Evolutionary conservation across 2,329 filamentous ascomycete genomes (phyloP), one percentile per base, ranked within the genome.

Genomic region (Fusarium abutilonis): DNA sequence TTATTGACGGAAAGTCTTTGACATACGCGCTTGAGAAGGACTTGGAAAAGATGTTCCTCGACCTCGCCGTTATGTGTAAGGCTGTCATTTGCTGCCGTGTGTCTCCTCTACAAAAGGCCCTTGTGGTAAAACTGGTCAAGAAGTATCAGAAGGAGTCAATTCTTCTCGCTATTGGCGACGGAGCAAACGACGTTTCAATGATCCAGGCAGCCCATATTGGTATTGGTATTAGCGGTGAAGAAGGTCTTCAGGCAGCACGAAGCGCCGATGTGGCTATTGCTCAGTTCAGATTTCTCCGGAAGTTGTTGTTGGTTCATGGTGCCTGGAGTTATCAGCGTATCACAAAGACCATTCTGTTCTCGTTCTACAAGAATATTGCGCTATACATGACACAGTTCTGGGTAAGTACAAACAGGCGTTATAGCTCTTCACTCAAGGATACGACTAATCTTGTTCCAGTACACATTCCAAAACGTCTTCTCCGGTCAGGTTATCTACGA

Each of bases 351-450:
- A 98, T 99, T 70, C 78, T 99, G 62, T 99, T 97, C 79, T 98
- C 95, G 7, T 99, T 98, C 77, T 99, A 99, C 83, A 99, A 99
- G 83, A 99, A 99, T 79, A 97, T 98, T 67, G 90, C 93, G 17
- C 82, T 99, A 60, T 99, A 98, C 79, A 93, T 99, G 90, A 99
- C 96, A 58, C 96, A 99, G 75, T 99, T 99, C 75, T 99, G 96
- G 92, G 90, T 93, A 82, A 80, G 89, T 81, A 23, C 28, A 32
- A 19, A n/a, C 31, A 10, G 11, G 23, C 15, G 11, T 13, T 13
- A 9, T 21, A 14, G 2, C 8, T 9, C 14, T 15, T 6, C n/a
- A 2, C 14, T 6, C 4, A 11, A 5, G 10, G 19, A 17, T 17
- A 21, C 41, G 51, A 54, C 70, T 73, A 63, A 73, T 43, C 9